Conservation (phyloP, 352 stramenopile species). For the Globisporangium cederbergense region DNA sequence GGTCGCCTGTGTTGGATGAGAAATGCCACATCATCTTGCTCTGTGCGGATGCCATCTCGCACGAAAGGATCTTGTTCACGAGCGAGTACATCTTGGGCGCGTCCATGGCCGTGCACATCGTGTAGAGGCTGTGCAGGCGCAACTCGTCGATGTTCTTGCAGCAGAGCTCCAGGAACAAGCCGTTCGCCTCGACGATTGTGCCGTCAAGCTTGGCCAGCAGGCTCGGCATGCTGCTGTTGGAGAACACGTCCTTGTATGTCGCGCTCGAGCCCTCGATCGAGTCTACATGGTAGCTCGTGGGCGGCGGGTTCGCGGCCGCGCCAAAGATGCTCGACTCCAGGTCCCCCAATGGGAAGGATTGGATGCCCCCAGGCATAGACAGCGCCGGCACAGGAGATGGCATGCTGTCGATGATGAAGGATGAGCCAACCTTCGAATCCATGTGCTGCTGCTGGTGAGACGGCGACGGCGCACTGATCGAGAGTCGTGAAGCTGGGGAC, state of each 20-base stretch:
- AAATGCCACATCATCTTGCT: slow-evolving; percentile 87
- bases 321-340: slow-evolving; percentile 43
- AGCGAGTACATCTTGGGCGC: slow-evolving; percentile 81
- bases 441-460: slow-evolving; percentile 18
- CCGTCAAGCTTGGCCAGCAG: slow-evolving; percentile 73
- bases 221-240: slow-evolving; percentile 76
- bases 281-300: slow-evolving; percentile 22
- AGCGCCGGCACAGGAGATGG: slow-evolving; percentile 65
- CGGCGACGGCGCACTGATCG: slow-evolving; percentile 47
- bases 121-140: slow-evolving; percentile 74
- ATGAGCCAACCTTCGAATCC: slow-evolving; percentile 33
- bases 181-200: slow-evolving; percentile 77
- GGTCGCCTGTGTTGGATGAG: slow-evolving; percentile 51
- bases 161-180: slow-evolving; percentile 72
- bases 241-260: slow-evolving; percentile 72
- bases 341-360: slow-evolving; percentile 55
- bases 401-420: slow-evolving; percentile 79
- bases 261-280: slow-evolving; percentile 63
- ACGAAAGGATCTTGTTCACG: slow-evolving; percentile 71
- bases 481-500: slow-evolving; percentile 36
- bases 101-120: slow-evolving; percentile 72
- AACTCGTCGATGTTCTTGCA: slow-evolving; percentile 81
- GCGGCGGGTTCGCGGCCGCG: slow-evolving; percentile 18
- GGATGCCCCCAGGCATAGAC: slow-evolving; percentile 59
- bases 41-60: slow-evolving; percentile 72